Evolutionary conservation across 1,284 basidiomycete genomes (phyloP).

Genomic region (Xanthoconium separans): DNA sequence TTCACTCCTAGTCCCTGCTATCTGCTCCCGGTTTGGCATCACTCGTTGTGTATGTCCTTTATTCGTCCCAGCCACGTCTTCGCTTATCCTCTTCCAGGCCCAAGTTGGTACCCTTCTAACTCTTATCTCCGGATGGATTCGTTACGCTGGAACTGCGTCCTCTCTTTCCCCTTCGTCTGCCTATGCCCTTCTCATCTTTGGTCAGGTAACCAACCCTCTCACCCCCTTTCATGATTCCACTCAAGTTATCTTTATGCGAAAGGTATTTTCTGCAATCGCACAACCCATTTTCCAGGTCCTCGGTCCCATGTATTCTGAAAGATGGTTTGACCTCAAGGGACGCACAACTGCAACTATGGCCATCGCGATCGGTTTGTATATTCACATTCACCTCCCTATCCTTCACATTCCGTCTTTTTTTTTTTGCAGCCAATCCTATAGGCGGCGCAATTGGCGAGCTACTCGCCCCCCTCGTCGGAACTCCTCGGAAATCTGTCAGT

Average conservation of each 20-base stretch:
- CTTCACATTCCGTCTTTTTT: neutral
- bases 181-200: constrained; percentile 66
- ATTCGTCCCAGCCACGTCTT: neutral
- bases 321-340: constrained; percentile 72
- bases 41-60: constrained; percentile 50
- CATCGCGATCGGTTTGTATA: constrained; percentile 59
- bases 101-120: constrained; percentile 57
- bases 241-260: constrained; percentile 9
- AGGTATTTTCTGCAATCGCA: constrained; percentile 45
- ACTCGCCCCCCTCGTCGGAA: constrained; percentile 61
- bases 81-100: constrained; percentile 19
- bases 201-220: constrained; percentile 56
- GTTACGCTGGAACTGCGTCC: constrained; percentile 64
- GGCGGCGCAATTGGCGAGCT: constrained; percentile 69
- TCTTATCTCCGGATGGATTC: constrained; percentile 68
- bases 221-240: constrained; percentile 28
- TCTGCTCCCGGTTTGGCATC: constrained; percentile 60
- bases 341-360: constrained; percentile 81
- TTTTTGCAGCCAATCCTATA: constrained; percentile 60
- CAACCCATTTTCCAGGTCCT: constrained; percentile 73
- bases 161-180: constrained; percentile 50
- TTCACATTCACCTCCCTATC: neutral
- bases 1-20: constrained; percentile 54
- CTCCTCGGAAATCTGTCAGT: constrained; percentile 57
- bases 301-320: constrained; percentile 74